Evolutionary conservation across 2,329 filamentous ascomycete species (phyloP).

Genomic region (Ophiostoma populinum): DNA sequence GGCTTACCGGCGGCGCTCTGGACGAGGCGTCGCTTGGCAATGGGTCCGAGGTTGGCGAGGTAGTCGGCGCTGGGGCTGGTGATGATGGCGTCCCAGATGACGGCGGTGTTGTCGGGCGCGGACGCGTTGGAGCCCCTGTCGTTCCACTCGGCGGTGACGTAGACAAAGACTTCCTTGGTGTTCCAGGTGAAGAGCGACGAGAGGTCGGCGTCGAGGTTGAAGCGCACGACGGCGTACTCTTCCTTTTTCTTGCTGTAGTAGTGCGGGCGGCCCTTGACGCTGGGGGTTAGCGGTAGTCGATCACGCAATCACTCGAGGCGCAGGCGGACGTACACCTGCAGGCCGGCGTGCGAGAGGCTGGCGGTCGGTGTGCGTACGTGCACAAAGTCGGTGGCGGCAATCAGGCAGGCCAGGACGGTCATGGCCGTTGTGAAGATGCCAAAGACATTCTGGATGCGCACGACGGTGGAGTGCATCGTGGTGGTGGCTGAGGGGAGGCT

Average conservation of each 20-base stretch:
- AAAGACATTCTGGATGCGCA: conserved; percentile 80
- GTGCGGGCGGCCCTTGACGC: conserved; percentile 79
- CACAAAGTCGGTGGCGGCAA: conserved; percentile 65
- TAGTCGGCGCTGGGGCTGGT: conserved; percentile 50
- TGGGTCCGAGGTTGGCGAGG: conserved; percentile 41
- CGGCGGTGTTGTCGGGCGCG: conserved; percentile 45
- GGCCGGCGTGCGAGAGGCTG: conserved; percentile 49
- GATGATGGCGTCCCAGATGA: conserved; percentile 95
- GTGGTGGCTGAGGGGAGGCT: conserved; percentile 6
- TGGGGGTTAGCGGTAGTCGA: conserved; percentile 21
- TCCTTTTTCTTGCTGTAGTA: conserved; percentile 89
- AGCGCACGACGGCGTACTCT: conserved; percentile 88
- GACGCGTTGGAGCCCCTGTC: conserved; percentile 16
- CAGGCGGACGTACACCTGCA: conserved; percentile 57
- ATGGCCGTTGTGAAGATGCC: conserved; percentile 95
- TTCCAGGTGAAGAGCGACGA: conserved; percentile 96
- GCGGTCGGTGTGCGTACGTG: conserved; percentile 47
- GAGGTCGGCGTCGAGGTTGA: conserved; percentile 83
- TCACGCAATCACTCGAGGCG: not conserved
- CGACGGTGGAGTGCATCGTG: conserved; percentile 74
- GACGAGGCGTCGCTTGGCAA: conserved; percentile 43
- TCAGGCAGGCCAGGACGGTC: conserved; percentile 60
- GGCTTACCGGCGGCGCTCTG: conserved; percentile 41
- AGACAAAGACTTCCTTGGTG: conserved; percentile 95
- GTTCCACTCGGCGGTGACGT: conserved; percentile 65